phyloP scores from a whole-genome alignment of 345 rosid species.

The Hirschfeldia incana region DNA sequence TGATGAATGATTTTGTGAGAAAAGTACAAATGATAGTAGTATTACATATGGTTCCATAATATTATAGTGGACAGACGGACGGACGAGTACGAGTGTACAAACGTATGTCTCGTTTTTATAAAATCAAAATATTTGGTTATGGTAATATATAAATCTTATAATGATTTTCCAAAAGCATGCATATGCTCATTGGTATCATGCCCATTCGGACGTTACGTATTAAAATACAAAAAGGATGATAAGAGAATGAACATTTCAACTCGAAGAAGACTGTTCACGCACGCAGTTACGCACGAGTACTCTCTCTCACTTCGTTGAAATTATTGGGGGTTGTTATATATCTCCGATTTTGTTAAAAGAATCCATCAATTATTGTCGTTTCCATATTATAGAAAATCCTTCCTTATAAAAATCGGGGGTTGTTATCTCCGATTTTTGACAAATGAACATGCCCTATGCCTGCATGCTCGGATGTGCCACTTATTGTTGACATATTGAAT shows the following conservation, averaged over 20 bases:
- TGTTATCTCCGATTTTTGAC: neutral
- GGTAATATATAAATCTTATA: neutral
- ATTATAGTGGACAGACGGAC: neutral
- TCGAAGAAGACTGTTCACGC: neutral
- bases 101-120: neutral
- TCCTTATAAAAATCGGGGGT: neutral
- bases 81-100: neutral
- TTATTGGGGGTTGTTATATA: slow-evolving; percentile 8
- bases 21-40: neutral
- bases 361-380: neutral
- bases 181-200: neutral
- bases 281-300: neutral
- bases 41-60: neutral
- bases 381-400: neutral
- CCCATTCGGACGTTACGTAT: neutral
- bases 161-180: neutral
- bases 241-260: neutral
- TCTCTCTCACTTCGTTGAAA: neutral
- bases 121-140: neutral
- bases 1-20: neutral
- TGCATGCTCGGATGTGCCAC: slow-evolving; percentile 1
- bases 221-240: neutral
- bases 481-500: slow-evolving; percentile 8
- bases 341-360: neutral
- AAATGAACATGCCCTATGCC: neutral